These are phyloP conservation scores for Calonectria ilicicola DNA, from an alignment of 2,329 filamentous ascomycete genomes.

Conservation along the genomic window DNA sequence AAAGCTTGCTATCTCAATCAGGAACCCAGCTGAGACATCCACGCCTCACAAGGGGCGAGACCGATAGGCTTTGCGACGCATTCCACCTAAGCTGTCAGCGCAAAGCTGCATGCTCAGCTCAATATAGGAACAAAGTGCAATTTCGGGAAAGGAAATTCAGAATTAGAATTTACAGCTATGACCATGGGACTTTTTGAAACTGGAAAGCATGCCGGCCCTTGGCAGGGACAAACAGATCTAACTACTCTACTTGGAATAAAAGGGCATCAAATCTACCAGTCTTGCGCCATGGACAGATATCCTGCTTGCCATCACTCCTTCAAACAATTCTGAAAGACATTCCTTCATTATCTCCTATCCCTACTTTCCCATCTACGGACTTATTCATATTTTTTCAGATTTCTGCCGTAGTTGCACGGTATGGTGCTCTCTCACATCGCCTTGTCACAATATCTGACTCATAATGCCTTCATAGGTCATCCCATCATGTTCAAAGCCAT, in stretches of 20 bases:
- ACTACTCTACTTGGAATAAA: neutral
- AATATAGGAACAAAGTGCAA: neutral
- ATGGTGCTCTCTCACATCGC: neutral
- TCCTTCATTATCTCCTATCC: neutral
- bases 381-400: neutral
- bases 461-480: too few species aligned
- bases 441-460: too few species aligned
- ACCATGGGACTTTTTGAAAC: neutral
- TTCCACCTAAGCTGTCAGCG: neutral
- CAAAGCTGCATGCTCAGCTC: neutral
- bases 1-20: neutral
- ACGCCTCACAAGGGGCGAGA: neutral
- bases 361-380: neutral
- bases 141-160: neutral
- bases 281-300: neutral
- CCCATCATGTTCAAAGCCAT: neutral
- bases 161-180: neutral
- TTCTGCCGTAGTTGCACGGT: neutral
- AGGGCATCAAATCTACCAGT: neutral
- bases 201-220: neutral
- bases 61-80: neutral
- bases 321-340: neutral
- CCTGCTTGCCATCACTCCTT: neutral
- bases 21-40: neutral
- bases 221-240: neutral